Base-by-base conservation (phyloP, 1,284 basidiomycete species). In the Xerocomus nothofagi region DNA sequence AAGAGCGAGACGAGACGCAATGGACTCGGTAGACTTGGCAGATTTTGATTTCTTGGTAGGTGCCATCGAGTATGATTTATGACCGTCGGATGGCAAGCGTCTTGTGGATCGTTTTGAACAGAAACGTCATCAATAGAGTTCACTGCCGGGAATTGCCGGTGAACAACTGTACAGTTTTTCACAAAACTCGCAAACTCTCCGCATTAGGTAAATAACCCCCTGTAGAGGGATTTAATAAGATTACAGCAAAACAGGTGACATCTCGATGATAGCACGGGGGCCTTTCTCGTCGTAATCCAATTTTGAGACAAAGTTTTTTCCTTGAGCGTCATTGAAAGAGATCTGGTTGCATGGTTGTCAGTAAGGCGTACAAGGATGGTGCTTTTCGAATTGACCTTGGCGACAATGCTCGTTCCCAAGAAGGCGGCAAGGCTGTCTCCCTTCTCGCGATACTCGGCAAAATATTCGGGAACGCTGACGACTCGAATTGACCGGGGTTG, bases 31-130 rank as follows among this genome's bases (percentile, higher is more conserved):
- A 65, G 83, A 85, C 78, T 94, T 95, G 67, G 89, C 69, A 42
- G 92, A 80, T 80, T 97, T 98, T 71, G 88, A 88, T 80, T 97
- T 95, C 76, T 95, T 95, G 63, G 86, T 84, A 65, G 92, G 90
- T 67, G 93, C 93, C 93, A 95, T 96, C 76, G 72, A 62, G 61
- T 61, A 33, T 55, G 39, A 51, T n/a, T 57, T 60, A 32, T 6
- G 62, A 59, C 59, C 59, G 56, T 47, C 53, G 56, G 49, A 57
- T 49, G 38, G 37, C n/a, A 41, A 18, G 50, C 60, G 50, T 49
- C 48, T 56, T 54, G 63, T 58, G 26, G 54, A 47, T 48, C 44
- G 31, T 17, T 40, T 50, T n/a, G 32, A 40, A 38, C 15, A 10
- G 7, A 23, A 39, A 8, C 24, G 23, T 21, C n/a, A 20, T 50